These are phyloP conservation scores for Sechiopsis laciniata DNA, from an alignment of 306 rosid genomes.

Conservation along the genomic window DNA sequence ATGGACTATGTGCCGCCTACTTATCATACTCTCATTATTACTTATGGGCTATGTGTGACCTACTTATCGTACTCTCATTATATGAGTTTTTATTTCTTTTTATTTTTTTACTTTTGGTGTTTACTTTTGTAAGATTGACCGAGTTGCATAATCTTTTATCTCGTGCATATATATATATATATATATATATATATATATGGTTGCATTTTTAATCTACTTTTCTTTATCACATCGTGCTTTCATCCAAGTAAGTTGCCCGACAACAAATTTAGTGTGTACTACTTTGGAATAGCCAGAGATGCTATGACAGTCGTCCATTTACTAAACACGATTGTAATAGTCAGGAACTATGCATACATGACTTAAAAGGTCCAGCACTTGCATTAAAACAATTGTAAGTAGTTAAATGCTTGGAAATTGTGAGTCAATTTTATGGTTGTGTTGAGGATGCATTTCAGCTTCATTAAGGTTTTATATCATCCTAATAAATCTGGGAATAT, in stretches of 20 bases:
- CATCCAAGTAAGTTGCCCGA: neutral
- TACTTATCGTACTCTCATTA: neutral
- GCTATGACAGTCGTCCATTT: neutral
- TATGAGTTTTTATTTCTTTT: neutral
- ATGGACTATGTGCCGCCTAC: neutral
- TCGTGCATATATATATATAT: neutral
- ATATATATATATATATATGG: neutral
- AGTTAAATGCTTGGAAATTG: slow-evolving; percentile 8
- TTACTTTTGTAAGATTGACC: neutral
- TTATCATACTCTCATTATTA: neutral
- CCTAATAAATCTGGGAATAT: neutral
- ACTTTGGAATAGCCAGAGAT: neutral
- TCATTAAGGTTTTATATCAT: neutral
- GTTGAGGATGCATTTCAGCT: slow-evolving; percentile 16
- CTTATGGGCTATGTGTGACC: neutral
- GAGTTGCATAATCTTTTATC: neutral
- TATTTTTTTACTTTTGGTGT: neutral
- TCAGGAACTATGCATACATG: neutral
- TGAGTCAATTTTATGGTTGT: neutral
- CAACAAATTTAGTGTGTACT: neutral
- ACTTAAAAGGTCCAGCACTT: slow-evolving; percentile 2
- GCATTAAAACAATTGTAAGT: neutral
- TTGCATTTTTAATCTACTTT: neutral
- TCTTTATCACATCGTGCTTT: neutral
- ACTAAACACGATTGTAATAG: neutral